Evolutionary conservation across 805 yeast species (phyloP).

Genomic region (Cyberlindnera xylosilytica): DNA sequence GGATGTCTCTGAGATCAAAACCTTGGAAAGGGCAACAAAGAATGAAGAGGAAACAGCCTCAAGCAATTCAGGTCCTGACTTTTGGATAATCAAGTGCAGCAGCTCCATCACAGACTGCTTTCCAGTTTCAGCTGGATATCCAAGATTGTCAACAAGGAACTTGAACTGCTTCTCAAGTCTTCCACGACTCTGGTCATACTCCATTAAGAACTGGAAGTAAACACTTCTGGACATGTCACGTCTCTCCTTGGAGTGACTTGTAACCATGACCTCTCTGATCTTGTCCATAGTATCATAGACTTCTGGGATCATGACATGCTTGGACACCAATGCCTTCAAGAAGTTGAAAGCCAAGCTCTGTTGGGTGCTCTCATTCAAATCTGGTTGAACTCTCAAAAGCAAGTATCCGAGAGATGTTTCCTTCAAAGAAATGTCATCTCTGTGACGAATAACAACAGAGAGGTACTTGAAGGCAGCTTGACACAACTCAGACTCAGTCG

Average conservation of each 20-base stretch:
- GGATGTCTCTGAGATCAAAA: slow-evolving; percentile 73
- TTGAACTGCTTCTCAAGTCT: slow-evolving; percentile 79
- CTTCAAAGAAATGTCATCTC: slow-evolving; percentile 60
- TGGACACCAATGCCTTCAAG: slow-evolving; percentile 70
- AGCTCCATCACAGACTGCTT: slow-evolving; percentile 89
- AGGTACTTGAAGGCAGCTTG: slow-evolving; percentile 77
- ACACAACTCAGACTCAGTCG: slow-evolving; percentile 73
- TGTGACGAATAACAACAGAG: slow-evolving; percentile 68
- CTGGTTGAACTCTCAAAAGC: slow-evolving; percentile 72
- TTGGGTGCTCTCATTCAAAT: slow-evolving; percentile 82
- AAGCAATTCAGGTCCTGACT: slow-evolving; percentile 58
- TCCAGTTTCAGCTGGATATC: slow-evolving; percentile 83
- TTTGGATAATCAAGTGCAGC: slow-evolving; percentile 64
- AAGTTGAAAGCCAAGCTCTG: slow-evolving; percentile 89
- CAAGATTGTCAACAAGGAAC: slow-evolving; percentile 73
- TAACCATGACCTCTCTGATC: slow-evolving; percentile 81
- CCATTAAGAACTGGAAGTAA: slow-evolving; percentile 83
- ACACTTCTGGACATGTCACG: slow-evolving; percentile 82
- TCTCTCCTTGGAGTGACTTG: slow-evolving; percentile 78
- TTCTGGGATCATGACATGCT: slow-evolving; percentile 78
- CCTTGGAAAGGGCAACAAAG: slow-evolving; percentile 78
- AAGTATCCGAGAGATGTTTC: slow-evolving; percentile 72
- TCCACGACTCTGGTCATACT: slow-evolving; percentile 90
- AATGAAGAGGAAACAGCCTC: slow-evolving; percentile 67
- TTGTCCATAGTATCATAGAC: slow-evolving; percentile 84